phyloP scores from a whole-genome alignment of 1,284 basidiomycete genomes.

The Leccinum subrobustum region DNA sequence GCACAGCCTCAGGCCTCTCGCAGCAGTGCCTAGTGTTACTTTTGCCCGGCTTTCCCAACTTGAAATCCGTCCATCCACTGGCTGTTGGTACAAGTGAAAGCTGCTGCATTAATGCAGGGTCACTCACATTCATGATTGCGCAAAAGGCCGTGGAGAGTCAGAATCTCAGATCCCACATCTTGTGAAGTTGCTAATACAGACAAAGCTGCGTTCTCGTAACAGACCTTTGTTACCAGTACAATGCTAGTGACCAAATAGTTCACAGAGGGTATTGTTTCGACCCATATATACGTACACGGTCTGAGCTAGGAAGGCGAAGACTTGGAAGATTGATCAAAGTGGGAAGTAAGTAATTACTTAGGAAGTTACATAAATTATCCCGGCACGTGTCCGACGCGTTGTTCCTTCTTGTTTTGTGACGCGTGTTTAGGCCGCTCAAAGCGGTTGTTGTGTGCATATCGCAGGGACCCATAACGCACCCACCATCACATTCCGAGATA shows the following conservation, averaged over 20 bases:
- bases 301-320: background rate
- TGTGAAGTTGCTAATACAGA: background rate
- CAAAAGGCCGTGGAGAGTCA: background rate
- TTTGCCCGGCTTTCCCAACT: background rate
- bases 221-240: background rate
- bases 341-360: too few species aligned
- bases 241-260: background rate
- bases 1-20: background rate
- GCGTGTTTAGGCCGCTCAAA: background rate
- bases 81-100: background rate
- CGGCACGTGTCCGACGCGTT: conserved; percentile 15
- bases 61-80: background rate
- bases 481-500: conserved; percentile 11
- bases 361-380: background rate
- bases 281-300: background rate
- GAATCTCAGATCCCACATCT: background rate
- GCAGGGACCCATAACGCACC: conserved; percentile 1
- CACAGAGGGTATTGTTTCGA: background rate
- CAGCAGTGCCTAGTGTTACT: too few species aligned
- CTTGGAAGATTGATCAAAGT: background rate
- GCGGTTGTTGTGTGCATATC: background rate
- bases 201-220: background rate
- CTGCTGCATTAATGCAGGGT: background rate
- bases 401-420: conserved; percentile 7
- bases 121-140: background rate